Evolutionary conservation across 2,329 filamentous ascomycete genomes (phyloP), one percentile per base, ranked within the genome.

Genomic region (Exophiala xenobiotica): DNA sequence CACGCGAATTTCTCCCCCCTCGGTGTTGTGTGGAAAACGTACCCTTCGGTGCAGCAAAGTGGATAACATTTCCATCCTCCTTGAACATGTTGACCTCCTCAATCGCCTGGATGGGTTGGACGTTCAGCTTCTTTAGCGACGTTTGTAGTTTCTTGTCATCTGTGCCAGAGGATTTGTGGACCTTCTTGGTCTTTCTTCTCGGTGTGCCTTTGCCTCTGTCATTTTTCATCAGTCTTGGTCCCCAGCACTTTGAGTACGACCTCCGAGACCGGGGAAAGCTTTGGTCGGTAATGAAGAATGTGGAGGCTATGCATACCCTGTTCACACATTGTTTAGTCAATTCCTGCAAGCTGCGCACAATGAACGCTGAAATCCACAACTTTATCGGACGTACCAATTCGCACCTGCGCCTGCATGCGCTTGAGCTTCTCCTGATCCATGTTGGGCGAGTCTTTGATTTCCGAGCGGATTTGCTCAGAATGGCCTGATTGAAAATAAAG

Each of bases 61-160:
- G 93, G 70, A 99, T 97, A 75, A 99, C 93, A 76, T 99, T 99
- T 75, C 93, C 93, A 73, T 99, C 93, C 72, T 88, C 87, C 88
- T 99, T 99, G 87, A 99, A 99, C 93, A 99, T 99, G 87, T 99
- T 99, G 74, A 99, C 93, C 82, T 99, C 93, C 85, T 99, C 93
- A 68, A 99, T 99, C 63, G 88, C 90, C 81, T 95, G 91, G 77
- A 99, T 97, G 68, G 93, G 93, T 84, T 99, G 93, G 54, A 95
- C 92, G 78, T 97, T 97, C 75, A 99, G 85, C 87, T 99, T 99
- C 88, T 99, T 99, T 64, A 99, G 83, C 59, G 90, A 80, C 58
- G 86, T 84, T 80, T 99, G 93, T 62, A 99, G 89, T 85, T 99
- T 99, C 89, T 96, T 97, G 86, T 99, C 93, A 74, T 99, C 93